Conservation (phyloP, 148 eudicot species). For the Suaeda aralocaspica region DNA sequence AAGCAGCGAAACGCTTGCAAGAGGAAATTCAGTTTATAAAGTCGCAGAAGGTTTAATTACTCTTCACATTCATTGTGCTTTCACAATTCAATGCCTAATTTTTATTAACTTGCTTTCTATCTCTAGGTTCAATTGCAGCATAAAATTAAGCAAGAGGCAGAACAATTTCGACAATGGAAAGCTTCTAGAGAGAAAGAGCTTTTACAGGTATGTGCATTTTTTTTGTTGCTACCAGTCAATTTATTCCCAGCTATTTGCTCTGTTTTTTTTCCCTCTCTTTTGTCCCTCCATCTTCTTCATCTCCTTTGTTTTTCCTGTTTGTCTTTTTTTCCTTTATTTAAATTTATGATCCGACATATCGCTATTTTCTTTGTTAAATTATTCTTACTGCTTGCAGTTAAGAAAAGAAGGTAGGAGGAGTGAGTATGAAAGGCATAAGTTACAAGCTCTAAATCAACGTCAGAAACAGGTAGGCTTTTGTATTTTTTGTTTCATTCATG, state of each 20-base stretch:
- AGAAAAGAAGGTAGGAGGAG: constrained; percentile 93
- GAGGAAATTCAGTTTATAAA: constrained; percentile 93
- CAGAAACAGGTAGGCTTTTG: constrained; percentile 72
- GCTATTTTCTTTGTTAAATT: background rate
- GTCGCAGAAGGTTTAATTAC: constrained; percentile 76
- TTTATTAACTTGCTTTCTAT: constrained; percentile 18
- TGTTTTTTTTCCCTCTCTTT: background rate
- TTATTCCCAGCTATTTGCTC: background rate
- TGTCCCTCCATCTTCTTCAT: background rate
- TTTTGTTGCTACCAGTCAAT: background rate
- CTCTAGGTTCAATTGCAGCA: constrained; percentile 92
- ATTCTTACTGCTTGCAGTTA: constrained; percentile 40
- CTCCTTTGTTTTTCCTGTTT: background rate
- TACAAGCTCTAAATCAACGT: constrained; percentile 94
- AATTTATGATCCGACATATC: background rate
- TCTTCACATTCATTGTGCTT: constrained; percentile 3
- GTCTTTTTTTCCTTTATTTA: background rate
- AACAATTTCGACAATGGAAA: constrained; percentile 97
- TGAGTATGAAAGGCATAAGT: constrained; percentile 95
- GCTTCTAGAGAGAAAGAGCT: constrained; percentile 97
- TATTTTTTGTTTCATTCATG: background rate
- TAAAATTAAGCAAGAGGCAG: constrained; percentile 96
- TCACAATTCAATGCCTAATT: background rate
- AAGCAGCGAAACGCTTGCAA: constrained; percentile 90
- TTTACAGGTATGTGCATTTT: constrained; percentile 56